phyloP scores from a whole-genome alignment of 257 asterid species.

The Striga asiatica region DNA sequence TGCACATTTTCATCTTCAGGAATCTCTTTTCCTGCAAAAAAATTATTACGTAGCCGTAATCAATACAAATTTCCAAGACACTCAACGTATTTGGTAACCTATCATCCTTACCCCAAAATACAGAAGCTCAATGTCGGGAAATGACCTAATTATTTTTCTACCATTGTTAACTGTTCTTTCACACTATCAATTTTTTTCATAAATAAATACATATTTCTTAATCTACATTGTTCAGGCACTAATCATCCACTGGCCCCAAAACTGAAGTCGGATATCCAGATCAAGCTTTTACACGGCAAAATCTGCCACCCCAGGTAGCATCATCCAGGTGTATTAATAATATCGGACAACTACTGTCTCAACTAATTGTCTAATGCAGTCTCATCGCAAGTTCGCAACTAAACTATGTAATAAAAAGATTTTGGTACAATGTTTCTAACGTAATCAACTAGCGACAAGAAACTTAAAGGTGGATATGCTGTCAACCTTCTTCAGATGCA shows the following conservation, averaged over 20 bases:
- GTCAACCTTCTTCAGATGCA: slow-evolving; percentile 81
- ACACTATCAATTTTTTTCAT: background rate
- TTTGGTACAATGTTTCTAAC: background rate
- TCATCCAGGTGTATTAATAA: background rate
- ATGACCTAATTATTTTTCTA: background rate
- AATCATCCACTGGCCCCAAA: background rate
- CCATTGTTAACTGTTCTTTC: background rate
- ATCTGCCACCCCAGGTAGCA: background rate
- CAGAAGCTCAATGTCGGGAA: background rate
- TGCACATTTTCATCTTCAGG: slow-evolving; percentile 44
- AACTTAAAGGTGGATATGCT: background rate
- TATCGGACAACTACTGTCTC: background rate
- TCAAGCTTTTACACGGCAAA: background rate
- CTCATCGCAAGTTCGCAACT: background rate
- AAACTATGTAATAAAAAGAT: slow-evolving; percentile 1
- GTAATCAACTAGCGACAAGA: background rate
- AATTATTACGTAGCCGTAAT: slow-evolving; percentile 2
- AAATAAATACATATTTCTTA: background rate
- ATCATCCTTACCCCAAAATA: background rate
- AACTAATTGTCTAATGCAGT: background rate
- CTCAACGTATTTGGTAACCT: background rate
- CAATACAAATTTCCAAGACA: background rate
- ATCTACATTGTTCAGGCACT: slow-evolving; percentile 4
- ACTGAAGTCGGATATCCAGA: background rate
- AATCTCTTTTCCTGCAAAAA: slow-evolving; percentile 58